Evolutionary conservation across 345 rosid genomes (phyloP).

Genomic region (Rhodamnia rubescens): DNA sequence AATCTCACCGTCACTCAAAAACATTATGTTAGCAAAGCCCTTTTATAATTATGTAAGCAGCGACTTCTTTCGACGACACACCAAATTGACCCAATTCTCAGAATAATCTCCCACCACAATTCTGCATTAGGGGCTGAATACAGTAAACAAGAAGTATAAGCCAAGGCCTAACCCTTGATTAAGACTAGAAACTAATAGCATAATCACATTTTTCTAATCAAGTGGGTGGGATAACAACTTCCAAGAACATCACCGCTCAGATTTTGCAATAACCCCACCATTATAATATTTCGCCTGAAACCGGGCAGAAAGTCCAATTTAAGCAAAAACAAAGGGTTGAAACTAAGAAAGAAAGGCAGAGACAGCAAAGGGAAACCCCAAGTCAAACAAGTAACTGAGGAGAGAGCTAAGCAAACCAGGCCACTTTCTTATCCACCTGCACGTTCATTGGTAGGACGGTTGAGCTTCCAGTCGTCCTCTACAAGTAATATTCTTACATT

Average conservation of each 20-base stretch:
- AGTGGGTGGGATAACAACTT: neutral
- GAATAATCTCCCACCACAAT: neutral
- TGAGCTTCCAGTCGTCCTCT: neutral
- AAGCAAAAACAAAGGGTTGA: slow-evolving; percentile 10
- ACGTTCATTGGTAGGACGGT: slow-evolving; percentile 35
- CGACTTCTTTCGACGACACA: neutral
- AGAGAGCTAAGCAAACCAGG: neutral
- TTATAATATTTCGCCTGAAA: neutral
- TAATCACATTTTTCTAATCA: neutral
- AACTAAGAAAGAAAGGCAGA: slow-evolving; percentile 1
- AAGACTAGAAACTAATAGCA: neutral
- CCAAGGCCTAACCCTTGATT: neutral
- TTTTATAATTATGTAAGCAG: neutral
- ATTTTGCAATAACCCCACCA: slow-evolving; percentile 16
- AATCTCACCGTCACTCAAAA: too few species aligned
- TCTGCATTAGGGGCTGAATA: neutral
- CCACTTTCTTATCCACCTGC: slow-evolving; percentile 7
- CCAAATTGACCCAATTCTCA: neutral
- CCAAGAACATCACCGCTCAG: slow-evolving; percentile 5
- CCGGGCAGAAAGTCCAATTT: neutral
- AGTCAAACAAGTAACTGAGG: slow-evolving; percentile 25
- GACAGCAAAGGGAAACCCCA: neutral
- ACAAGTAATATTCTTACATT: neutral
- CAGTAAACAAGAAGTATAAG: neutral
- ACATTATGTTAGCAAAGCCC: too few species aligned